Conservation (phyloP, 768 basidiomycete genomes). For the Steccherinum ochraceum region DNA sequence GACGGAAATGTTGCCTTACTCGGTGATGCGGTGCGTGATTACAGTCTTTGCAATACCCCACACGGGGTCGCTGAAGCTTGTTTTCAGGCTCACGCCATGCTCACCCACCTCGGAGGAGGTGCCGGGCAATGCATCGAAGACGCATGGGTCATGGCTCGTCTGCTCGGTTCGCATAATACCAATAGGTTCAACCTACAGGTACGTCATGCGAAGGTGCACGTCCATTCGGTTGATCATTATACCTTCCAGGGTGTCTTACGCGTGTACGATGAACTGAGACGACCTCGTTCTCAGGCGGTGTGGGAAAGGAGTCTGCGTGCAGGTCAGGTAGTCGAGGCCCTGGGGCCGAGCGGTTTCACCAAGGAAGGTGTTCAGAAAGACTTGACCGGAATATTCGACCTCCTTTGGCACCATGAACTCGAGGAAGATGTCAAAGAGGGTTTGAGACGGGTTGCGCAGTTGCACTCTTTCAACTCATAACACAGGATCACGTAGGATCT, state of each 20-base stretch:
- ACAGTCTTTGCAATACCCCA: no score
- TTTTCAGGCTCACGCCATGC: slow-evolving; percentile 10
- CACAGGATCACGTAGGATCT: no score
- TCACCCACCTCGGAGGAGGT: slow-evolving; percentile 9
- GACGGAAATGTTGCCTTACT: slow-evolving; percentile 7
- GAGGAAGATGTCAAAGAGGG: slow-evolving; percentile 3
- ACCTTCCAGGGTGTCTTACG: slow-evolving; percentile 2
- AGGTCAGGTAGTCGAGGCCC: slow-evolving; percentile 1
- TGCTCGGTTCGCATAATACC: slow-evolving; percentile 3
- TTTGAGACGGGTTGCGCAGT: neutral
- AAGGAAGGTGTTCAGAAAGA: slow-evolving; percentile 5
- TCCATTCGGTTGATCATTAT: neutral
- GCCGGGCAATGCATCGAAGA: slow-evolving; percentile 11
- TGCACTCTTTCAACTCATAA: neutral
- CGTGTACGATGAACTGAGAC: slow-evolving; percentile 6
- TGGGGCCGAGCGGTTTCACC: slow-evolving; percentile 3
- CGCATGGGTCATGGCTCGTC: slow-evolving; percentile 3
- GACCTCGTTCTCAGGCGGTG: slow-evolving; percentile 7
- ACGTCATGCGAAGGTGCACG: no score
- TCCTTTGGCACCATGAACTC: slow-evolving; percentile 4
- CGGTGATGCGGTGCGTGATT: slow-evolving; percentile 9
- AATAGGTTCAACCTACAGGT: slow-evolving; percentile 5
- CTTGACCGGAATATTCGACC: neutral
- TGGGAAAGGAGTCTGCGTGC: slow-evolving; percentile 3
- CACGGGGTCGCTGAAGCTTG: neutral